A percentile compares a stretch with the other conserved stretches of the same genome.
These are phyloP conservation scores for Begonia loranthoides DNA, from an alignment of 306 rosid species.

Conservation along the genomic window DNA sequence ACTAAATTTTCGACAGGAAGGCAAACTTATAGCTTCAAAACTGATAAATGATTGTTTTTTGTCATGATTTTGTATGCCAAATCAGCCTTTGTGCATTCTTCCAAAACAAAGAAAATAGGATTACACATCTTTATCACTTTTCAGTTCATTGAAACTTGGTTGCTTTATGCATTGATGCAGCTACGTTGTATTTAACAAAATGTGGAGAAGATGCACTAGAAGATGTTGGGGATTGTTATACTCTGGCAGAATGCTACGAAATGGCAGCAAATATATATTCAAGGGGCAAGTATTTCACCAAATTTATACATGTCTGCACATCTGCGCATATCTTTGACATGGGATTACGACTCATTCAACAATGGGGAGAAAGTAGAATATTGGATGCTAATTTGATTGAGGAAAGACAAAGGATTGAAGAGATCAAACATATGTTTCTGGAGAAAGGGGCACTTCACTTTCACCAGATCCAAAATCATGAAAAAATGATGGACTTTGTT, in stretches of 20 bases:
- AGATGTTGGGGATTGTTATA: conserved; percentile 62
- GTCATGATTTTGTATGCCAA: no score
- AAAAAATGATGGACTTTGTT: conserved; percentile 57
- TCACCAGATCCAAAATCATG: conserved; percentile 24
- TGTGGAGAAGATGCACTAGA: conserved; percentile 37
- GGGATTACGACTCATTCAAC: conserved; percentile 37
- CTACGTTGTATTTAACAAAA: conserved; percentile 42
- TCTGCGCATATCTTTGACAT: conserved; percentile 38
- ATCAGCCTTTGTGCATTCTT: no score
- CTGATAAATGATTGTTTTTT: no score
- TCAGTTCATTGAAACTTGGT: no score
- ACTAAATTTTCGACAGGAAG: no score
- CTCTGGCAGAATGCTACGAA: conserved; percentile 36
- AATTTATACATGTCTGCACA: conserved; percentile 42
- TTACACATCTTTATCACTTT: no score
- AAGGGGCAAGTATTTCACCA: conserved; percentile 34
- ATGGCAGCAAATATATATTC: conserved; percentile 50
- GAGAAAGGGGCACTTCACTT: conserved; percentile 53
- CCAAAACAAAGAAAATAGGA: no score
- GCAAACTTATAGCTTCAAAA: no score
- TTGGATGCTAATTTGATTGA: conserved; percentile 9
- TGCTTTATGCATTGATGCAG: conserved; percentile 17
- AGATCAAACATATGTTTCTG: conserved; percentile 43
- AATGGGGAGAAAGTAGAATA: conserved; percentile 31
- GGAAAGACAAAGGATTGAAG: conserved; percentile 12